Conservation (phyloP, 352 stramenopile species). For the Pythium aristosporum region DNA sequence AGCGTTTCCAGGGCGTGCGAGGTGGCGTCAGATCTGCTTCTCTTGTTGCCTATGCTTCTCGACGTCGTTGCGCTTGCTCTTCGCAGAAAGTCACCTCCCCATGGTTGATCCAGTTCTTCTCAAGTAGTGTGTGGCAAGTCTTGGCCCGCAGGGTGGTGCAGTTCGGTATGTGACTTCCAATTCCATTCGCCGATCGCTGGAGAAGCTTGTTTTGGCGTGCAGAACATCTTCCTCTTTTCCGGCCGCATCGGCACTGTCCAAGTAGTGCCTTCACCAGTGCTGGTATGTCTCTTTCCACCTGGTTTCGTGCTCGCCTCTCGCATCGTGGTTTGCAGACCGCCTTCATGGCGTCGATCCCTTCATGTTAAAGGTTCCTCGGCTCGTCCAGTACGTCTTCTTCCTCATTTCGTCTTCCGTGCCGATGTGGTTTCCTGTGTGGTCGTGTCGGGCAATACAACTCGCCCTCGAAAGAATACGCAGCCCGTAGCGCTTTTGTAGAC, state of each 20-base stretch:
- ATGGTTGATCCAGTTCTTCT: not conserved
- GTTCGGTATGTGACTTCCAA: slow-evolving; percentile 1
- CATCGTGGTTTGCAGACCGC: not conserved
- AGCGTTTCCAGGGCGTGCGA: not conserved
- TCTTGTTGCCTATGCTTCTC: not conserved
- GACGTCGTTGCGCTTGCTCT: not conserved
- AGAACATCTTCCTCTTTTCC: not conserved
- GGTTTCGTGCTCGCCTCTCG: too few species aligned
- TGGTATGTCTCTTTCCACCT: slow-evolving; percentile 9
- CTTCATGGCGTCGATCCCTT: not conserved
- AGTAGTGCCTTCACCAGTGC: not conserved
- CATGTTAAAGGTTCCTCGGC: not conserved
- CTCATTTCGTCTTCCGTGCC: too few species aligned
- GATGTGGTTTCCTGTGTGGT: not conserved
- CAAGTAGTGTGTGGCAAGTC: slow-evolving; percentile 7
- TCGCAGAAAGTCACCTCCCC: not conserved
- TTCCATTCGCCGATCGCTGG: not conserved
- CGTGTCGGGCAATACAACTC: not conserved
- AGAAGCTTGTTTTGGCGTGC: slow-evolving; percentile 4
- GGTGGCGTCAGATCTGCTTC: not conserved
- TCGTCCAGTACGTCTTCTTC: not conserved
- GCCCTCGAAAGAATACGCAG: not conserved
- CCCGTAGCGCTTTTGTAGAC: not conserved
- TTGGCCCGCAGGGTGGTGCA: not conserved
- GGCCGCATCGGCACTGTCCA: too few species aligned